Evolutionary conservation across 192 early-diverging fungal genomes (phyloP), one percentile per base, ranked within the genome.

Genomic region (Dissophora globulifera): DNA sequence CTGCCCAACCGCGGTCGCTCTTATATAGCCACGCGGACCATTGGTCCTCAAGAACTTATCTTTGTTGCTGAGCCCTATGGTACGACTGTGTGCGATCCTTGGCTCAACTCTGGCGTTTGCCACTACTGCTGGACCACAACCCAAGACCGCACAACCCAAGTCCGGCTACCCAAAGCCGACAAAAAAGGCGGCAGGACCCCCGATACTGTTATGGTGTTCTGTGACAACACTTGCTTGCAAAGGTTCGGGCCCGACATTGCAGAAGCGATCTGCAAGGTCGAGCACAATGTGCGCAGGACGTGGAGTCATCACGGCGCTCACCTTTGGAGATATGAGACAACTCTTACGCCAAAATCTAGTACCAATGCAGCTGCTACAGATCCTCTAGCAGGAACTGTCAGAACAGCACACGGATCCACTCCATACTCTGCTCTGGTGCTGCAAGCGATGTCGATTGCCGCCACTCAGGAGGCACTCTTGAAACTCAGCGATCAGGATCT

Each of bases 81-180:
- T 10, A 75, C 71, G 2, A 75, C 71, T 17, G 59, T 75, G 57
- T 75, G 71, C 19, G 71, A 75, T 40, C 62, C 62, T 1, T 75
- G 71, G 71, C 57, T 75, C 2, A 62, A 75, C 45, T 75, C 62
- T 49, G 71, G 71, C 31, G 56, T 75, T 19, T 75, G 71, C 27
- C 63, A 75, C 40, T 64, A 75, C 33, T 75, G 71, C 13, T 75
- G 71, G 71, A 26, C 26, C 4, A 26, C 32, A 5, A 75, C 66
- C 51, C 57, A 7, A 16, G 25, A 75, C 33, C 60, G 40, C 42
- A 66, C 53, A 15, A n/a, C 62, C 0, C 63, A 60, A 26, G 38
- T 75, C 27, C 62, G 62, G 20, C 41, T 75, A 33, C 61, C 69
- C 15, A 43, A 25, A 9, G 27, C 19, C 15, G 2, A 67, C 0